These are phyloP conservation scores for Tolypocladium inflatum DNA, from an alignment of 2,329 filamentous ascomycete species.

Conservation along the genomic window DNA sequence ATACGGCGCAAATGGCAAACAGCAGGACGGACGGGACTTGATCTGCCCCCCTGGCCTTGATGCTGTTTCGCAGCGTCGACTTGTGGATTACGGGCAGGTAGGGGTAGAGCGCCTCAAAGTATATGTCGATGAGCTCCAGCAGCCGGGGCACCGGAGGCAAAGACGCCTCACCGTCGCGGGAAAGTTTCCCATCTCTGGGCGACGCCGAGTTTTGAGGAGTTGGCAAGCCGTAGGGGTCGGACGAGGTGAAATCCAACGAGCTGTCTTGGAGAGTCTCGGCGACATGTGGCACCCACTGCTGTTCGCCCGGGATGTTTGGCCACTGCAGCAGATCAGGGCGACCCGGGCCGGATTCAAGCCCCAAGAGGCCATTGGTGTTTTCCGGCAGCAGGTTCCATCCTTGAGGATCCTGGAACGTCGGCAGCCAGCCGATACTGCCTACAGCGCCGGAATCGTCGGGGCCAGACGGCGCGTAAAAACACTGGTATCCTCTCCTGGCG, in stretches of 20 bases:
- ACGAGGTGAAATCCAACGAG: not conserved
- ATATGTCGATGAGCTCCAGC: conserved; percentile 11
- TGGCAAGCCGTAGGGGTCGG: not conserved
- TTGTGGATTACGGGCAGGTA: conserved; percentile 13
- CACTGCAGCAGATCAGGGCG: not conserved
- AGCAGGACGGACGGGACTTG: conserved; percentile 3
- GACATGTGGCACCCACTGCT: not conserved
- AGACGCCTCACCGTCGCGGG: not conserved
- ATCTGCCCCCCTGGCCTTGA: not conserved
- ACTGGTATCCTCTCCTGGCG: not conserved
- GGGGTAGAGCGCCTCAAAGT: conserved; percentile 11
- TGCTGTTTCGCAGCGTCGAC: not conserved
- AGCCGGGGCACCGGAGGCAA: conserved; percentile 6
- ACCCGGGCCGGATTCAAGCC: not conserved
- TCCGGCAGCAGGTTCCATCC: not conserved
- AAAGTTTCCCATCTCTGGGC: not conserved
- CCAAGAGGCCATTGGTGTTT: not conserved
- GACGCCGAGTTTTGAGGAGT: not conserved
- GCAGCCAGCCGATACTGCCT: not conserved
- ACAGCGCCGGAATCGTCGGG: not conserved
- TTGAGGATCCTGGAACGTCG: not conserved
- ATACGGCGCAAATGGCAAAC: conserved; percentile 10
- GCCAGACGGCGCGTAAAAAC: not conserved
- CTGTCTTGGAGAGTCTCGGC: not conserved
- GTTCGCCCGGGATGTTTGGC: not conserved